Evolutionary conservation across 306 rosid species (phyloP).

Genomic region (Vigna trinervia): DNA sequence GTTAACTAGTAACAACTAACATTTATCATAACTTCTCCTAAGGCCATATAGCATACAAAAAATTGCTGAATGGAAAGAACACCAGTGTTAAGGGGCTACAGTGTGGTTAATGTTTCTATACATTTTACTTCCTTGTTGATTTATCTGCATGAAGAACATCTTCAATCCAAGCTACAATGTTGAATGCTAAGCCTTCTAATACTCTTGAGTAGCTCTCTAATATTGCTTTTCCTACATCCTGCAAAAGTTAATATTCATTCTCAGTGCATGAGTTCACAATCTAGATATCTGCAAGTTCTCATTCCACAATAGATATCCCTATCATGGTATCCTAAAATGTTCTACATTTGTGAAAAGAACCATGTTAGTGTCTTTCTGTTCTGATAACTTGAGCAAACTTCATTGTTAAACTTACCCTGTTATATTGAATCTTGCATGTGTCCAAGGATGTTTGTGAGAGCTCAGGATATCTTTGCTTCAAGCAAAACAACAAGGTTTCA

Average conservation of each 20-base stretch:
- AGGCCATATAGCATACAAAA: constrained; percentile 29
- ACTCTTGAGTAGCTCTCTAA: constrained; percentile 84
- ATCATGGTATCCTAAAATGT: too few relatives aligned
- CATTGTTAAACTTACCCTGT: constrained; percentile 52
- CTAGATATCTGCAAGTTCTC: constrained; percentile 6
- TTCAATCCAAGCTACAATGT: constrained; percentile 81
- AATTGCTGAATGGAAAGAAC: constrained; percentile 30
- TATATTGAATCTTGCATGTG: constrained; percentile 90
- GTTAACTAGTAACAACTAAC: constrained; percentile 1
- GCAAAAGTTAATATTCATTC: constrained; percentile 39
- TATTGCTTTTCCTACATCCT: constrained; percentile 78
- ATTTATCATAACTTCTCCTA: constrained; percentile 37
- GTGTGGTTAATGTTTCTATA: constrained; percentile 31
- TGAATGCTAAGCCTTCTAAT: constrained; percentile 78
- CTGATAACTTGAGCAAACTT: too few relatives aligned
- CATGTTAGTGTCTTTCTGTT: too few relatives aligned
- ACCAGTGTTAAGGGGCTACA: not conserved
- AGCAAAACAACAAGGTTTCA: constrained; percentile 67
- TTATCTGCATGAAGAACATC: constrained; percentile 66
- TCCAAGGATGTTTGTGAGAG: constrained; percentile 94
- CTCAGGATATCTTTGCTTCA: constrained; percentile 93
- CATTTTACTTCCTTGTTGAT: constrained; percentile 53
- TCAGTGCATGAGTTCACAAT: constrained; percentile 23
- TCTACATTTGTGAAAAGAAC: too few relatives aligned
- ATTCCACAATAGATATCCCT: not conserved